These are phyloP conservation scores for Cyclostephanos invisitatus DNA, from an alignment of 108 stramenopile genomes.

Conservation along the genomic window DNA sequence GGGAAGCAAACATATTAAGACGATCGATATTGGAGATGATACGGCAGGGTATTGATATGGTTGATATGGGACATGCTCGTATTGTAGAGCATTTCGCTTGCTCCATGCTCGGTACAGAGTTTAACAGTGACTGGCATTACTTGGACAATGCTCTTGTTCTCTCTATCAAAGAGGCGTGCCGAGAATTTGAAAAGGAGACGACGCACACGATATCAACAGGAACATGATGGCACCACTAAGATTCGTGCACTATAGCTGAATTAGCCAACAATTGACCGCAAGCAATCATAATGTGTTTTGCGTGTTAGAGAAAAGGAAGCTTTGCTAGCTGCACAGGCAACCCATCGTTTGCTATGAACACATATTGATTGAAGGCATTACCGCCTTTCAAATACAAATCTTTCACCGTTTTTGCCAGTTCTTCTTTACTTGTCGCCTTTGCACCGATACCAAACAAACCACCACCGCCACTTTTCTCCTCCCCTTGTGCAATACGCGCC, in stretches of 20 bases:
- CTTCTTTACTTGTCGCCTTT: slow-evolving; percentile 52
- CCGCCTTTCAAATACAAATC: slow-evolving; percentile 75
- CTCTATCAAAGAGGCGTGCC: slow-evolving; percentile 15
- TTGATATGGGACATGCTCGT: neutral
- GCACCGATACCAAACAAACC: slow-evolving; percentile 74
- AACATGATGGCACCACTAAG: neutral
- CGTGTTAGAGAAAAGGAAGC: slow-evolving; percentile 58
- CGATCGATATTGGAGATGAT: slow-evolving; percentile 43
- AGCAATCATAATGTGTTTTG: neutral
- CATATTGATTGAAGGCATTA: slow-evolving; percentile 73
- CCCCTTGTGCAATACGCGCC: slow-evolving; percentile 61
- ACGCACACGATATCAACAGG: neutral
- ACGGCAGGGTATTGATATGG: neutral
- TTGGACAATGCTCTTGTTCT: slow-evolving; percentile 8
- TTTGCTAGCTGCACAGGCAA: slow-evolving; percentile 66
- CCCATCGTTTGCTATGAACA: slow-evolving; percentile 73
- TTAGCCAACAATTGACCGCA: neutral
- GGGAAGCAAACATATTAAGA: slow-evolving; percentile 56
- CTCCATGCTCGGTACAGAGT: slow-evolving; percentile 16
- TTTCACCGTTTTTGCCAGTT: slow-evolving; percentile 59
- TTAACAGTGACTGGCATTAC: slow-evolving; percentile 1
- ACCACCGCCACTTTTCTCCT: slow-evolving; percentile 59
- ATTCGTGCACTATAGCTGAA: neutral
- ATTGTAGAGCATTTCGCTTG: slow-evolving; percentile 21
- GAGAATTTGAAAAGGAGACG: slow-evolving; percentile 5